A percentile compares a stretch with the other conserved stretches of the same genome.
Evolutionary conservation across 31 red algal genomes (phyloP).

Genomic region (Endocladia muricata): DNA sequence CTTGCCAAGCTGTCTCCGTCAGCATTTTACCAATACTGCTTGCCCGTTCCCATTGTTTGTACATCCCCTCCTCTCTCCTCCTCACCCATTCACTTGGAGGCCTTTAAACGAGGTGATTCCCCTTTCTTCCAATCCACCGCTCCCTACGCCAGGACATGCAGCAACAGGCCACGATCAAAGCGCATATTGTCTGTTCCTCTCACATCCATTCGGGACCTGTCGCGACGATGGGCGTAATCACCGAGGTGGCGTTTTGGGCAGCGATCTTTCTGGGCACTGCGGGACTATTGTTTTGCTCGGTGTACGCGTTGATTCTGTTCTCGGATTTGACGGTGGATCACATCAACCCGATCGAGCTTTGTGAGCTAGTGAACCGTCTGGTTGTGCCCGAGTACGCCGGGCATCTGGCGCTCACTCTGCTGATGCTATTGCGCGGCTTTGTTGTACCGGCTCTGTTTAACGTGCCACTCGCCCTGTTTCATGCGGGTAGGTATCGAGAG

Average conservation of each 20-base stretch:
- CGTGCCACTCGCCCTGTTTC: slow-evolving; percentile 64
- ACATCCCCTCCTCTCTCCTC: too few relatives aligned
- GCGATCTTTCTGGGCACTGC: slow-evolving; percentile 66
- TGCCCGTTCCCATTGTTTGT: too few relatives aligned
- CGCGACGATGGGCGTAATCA: slow-evolving; percentile 44
- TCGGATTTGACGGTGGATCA: slow-evolving; percentile 83
- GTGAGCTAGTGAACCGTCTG: slow-evolving; percentile 82
- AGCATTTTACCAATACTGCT: too few relatives aligned
- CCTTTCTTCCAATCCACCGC: too few relatives aligned
- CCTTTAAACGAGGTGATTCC: too few relatives aligned
- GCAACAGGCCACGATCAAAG: too few relatives aligned
- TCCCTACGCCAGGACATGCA: too few relatives aligned
- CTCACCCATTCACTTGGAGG: too few relatives aligned
- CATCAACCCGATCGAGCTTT: slow-evolving; percentile 94
- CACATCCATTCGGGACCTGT: too few relatives aligned
- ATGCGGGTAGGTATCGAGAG: slow-evolving; percentile 48
- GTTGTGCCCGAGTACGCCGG: slow-evolving; percentile 66
- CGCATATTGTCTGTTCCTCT: too few relatives aligned
- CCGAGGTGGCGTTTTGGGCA: slow-evolving; percentile 74
- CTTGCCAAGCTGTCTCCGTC: too few relatives aligned
- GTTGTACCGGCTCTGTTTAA: slow-evolving; percentile 61
- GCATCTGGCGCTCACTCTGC: slow-evolving; percentile 35
- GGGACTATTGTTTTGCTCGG: slow-evolving; percentile 72
- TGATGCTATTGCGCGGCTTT: slow-evolving; percentile 61
- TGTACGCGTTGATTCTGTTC: slow-evolving; percentile 85